Evolutionary conservation across 2,329 filamentous ascomycete genomes (phyloP), one percentile per base, ranked within the genome.

Genomic region (Simplicillium aogashimaense): DNA sequence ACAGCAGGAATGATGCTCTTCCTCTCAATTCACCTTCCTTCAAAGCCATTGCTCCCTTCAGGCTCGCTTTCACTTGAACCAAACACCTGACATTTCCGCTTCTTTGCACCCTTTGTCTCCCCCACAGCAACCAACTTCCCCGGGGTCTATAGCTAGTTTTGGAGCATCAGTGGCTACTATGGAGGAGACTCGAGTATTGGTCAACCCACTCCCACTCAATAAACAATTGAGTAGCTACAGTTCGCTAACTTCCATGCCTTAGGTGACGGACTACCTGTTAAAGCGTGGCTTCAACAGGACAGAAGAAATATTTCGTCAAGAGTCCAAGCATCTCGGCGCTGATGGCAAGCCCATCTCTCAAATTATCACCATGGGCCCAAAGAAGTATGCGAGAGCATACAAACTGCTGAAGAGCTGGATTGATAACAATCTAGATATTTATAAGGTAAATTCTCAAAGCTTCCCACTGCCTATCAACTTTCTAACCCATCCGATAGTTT

Each of bases 211-310:
- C 10, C 29, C 13, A 20, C 41, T 44, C 28, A 10, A 11, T 36
- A 37, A 32, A 32, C 29, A 31, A 32, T 32, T 25, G 20, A 25
- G 20, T 25, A 9, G 20, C n/a, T 25, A 25, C 20, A 25, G 20
- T 25, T 37, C 29, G 29, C 48, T 55, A 47, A 54, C 17, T 18
- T 25, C 13, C 10, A 15, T 2, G 25, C 3, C 2, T 4, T 38
- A 79, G 75, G 75, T 98, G 3, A 89, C 95, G 8, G 92, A 98
- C 52, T 98, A 98, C 59, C 72, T 98, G 1, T 78, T 88, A 3
- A 98, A 98, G 60, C 89, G 95, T 50, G 92, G 92, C 0, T 98
- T 95, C 61, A 88, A 81, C 40, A 76, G 84, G 17, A 97, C 92
- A 1, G 92, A 98, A 61, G 86, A 90, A 15, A 86, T 92, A 57